Evolutionary conservation across 2,329 filamentous ascomycete genomes (phyloP).

Genomic region (Fusarium sp.): DNA sequence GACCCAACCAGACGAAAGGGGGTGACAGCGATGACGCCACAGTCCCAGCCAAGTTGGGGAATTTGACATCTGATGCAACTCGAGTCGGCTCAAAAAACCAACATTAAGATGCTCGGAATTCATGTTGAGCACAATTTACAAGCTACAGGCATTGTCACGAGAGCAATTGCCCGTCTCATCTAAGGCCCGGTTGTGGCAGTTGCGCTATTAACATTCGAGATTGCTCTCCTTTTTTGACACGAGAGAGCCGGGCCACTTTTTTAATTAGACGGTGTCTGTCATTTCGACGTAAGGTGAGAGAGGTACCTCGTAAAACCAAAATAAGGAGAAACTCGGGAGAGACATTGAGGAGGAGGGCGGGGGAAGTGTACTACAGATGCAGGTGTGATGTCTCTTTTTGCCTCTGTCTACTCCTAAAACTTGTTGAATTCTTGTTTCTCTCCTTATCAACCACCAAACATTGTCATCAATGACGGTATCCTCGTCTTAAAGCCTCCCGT

Average conservation of each 20-base stretch:
- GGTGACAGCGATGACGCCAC: slow-evolving; percentile 40
- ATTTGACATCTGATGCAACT: not conserved
- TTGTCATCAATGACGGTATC: slow-evolving; percentile 35
- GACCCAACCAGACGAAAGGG: slow-evolving; percentile 11
- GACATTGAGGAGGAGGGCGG: not conserved
- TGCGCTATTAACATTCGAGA: slow-evolving; percentile 37
- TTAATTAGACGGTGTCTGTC: slow-evolving; percentile 41
- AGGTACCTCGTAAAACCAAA: not conserved
- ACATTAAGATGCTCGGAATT: slow-evolving; percentile 20
- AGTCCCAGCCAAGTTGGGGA: slow-evolving; percentile 5
- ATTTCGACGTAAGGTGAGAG: slow-evolving; percentile 13
- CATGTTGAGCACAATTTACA: slow-evolving; percentile 27
- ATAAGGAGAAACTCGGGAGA: slow-evolving; percentile 1
- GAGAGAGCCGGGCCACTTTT: slow-evolving; percentile 43
- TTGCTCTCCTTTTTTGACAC: slow-evolving; percentile 41
- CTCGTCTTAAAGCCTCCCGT: slow-evolving; percentile 5
- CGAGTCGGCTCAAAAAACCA: slow-evolving; percentile 12
- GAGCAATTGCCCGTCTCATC: slow-evolving; percentile 42
- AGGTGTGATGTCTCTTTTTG: not conserved
- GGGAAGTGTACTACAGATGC: not conserved
- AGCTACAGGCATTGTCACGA: slow-evolving; percentile 32
- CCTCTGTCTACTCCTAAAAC: slow-evolving; percentile 2
- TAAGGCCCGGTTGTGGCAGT: slow-evolving; percentile 14
- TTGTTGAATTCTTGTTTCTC: slow-evolving; percentile 27
- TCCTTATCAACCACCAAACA: slow-evolving; percentile 36